Conservation (phyloP, 2,329 filamentous ascomycete genomes). For the Apiospora arundinis region DNA sequence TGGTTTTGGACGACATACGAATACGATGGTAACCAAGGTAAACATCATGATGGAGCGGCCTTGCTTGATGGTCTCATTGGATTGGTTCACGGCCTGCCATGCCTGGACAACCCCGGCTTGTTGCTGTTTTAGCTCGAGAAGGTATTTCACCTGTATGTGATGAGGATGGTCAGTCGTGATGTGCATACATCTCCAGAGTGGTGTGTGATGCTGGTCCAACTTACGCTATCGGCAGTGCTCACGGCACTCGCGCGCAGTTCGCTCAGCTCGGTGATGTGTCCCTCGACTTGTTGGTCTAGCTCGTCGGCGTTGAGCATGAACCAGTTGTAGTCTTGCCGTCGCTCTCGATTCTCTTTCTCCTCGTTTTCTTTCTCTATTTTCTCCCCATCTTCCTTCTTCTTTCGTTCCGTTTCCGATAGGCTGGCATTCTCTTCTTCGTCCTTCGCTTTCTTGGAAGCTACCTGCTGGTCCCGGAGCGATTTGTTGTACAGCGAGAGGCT, state of each 20-base stretch:
- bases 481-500: not conserved
- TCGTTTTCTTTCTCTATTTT: not conserved
- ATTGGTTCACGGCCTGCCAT: conserved; percentile 46
- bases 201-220: conserved; percentile 17
- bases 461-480: not conserved
- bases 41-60: conserved; percentile 53
- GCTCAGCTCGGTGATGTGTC: conserved; percentile 43
- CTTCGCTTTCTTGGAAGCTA: not conserved
- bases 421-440: not conserved
- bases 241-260: conserved; percentile 40
- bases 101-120: conserved; percentile 53
- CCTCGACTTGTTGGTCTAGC: conserved; percentile 32
- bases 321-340: conserved; percentile 32
- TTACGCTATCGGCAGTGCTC: conserved; percentile 42
- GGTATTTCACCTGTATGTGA: conserved; percentile 44
- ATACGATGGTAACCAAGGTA: conserved; percentile 53
- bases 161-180: not conserved
- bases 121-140: conserved; percentile 52
- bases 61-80: conserved; percentile 48
- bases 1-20: conserved; percentile 40
- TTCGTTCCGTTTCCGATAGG: not conserved
- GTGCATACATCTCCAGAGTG: conserved; percentile 6
- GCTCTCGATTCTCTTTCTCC: conserved; percentile 14
- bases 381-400: not conserved
- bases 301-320: conserved; percentile 39